phyloP scores from a whole-genome alignment of 495 filamentous ascomycete species.

The Saxophila tyrrhenica region DNA sequence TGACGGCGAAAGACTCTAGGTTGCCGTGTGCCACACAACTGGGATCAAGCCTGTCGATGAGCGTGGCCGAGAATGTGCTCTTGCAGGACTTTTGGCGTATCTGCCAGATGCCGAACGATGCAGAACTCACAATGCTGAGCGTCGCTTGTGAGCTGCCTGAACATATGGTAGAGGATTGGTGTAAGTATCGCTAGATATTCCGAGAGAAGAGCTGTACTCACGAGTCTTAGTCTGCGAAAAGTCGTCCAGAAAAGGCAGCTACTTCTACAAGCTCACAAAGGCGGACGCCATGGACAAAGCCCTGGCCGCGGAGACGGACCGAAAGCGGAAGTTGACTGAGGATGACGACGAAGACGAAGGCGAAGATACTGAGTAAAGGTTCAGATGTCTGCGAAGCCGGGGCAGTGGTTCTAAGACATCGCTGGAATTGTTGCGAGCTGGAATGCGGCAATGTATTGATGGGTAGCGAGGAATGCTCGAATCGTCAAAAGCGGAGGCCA shows the following conservation, averaged over 20 bases:
- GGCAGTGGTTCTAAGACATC: no score
- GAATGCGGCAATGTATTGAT: no score
- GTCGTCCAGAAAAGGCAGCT: not conserved
- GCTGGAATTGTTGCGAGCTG: no score
- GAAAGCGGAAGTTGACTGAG: not conserved
- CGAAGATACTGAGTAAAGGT: no score
- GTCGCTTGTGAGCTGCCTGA: not conserved
- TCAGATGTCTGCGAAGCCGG: no score
- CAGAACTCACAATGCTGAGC: not conserved
- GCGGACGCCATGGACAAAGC: not conserved
- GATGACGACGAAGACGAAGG: not conserved
- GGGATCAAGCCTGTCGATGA: not conserved
- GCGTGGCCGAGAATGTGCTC: not conserved
- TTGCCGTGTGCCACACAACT: not conserved
- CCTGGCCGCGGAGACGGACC: no score
- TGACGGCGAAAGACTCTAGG: not conserved
- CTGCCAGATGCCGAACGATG: not conserved
- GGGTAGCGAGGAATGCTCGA: no score
- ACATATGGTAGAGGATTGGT: not conserved
- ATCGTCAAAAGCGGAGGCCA: no score
- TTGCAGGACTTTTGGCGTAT: not conserved
- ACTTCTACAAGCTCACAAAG: not conserved
- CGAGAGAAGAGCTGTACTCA: not conserved
- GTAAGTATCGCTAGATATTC: constrained; percentile 1
- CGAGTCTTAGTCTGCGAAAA: not conserved